Evolutionary conservation across 805 yeast species (phyloP).

Genomic region (Candida sakaeoensis): DNA sequence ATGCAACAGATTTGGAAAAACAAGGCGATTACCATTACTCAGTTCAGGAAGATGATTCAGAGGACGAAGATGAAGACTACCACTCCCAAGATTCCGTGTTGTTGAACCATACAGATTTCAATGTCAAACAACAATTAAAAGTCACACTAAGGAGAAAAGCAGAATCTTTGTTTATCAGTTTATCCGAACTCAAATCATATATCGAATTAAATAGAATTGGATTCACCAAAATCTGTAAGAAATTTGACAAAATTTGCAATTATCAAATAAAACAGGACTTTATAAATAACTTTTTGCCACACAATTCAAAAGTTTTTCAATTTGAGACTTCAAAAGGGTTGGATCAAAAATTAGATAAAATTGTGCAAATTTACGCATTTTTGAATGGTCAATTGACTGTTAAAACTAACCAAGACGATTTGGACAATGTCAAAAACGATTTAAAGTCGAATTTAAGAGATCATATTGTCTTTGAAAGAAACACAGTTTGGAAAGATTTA

Average conservation of each 20-base stretch:
- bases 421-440: constrained; percentile 41
- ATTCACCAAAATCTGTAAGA: constrained; percentile 83
- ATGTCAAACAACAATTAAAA: constrained; percentile 46
- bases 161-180: constrained; percentile 61
- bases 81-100: constrained; percentile 42
- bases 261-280: constrained; percentile 59
- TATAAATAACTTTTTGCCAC: constrained; percentile 41
- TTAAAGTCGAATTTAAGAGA: constrained; percentile 65
- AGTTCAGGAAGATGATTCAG: constrained; percentile 17
- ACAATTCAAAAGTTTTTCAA: constrained; percentile 55
- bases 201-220: constrained; percentile 86
- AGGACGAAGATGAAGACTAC: constrained; percentile 26
- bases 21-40: constrained; percentile 33
- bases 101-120: constrained; percentile 46
- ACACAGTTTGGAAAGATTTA: constrained; percentile 97
- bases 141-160: constrained; percentile 67
- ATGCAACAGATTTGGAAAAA: constrained; percentile 16
- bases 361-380: constrained; percentile 53
- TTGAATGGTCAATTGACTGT: constrained; percentile 33
- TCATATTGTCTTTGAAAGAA: constrained; percentile 95
- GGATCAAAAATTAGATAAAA: constrained; percentile 49
- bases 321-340: constrained; percentile 32
- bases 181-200: constrained; percentile 80
- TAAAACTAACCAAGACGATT: constrained; percentile 46
- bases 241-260: constrained; percentile 80